Base-by-base conservation (phyloP, 495 filamentous ascomycete genomes). In the Aspergillus egyptiacus region DNA sequence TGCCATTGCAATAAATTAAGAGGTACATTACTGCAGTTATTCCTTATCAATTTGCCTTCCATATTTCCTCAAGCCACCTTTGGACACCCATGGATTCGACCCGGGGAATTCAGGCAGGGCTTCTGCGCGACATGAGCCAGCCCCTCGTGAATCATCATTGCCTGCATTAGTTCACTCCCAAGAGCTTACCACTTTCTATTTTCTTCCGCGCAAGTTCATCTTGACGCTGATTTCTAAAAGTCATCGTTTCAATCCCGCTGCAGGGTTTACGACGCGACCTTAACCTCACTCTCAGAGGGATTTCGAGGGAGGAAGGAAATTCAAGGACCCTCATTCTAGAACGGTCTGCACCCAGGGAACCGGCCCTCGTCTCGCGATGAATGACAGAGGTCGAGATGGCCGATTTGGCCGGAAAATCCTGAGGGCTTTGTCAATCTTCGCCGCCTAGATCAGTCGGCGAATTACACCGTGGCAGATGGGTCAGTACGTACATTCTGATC, bases 401-500 rank as follows among this genome's bases (percentile, higher is more conserved):
- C 46, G 48, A 49, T 50, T 53, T 50, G 47, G 14, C 24, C 39
- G 39, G 51, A 37, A 39, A 30, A 51, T 50, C 46, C 48, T 57
- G 58, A 59, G 53, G 53, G 50, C 54, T 46, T 54, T 58, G 50
- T 51, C 57, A 58, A 59, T 51, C 54, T 56, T 54, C 57, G 54
- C 53, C 56, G 46, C 54, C 59, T 67, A 47, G 69, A 66, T 67
- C 64, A 60, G 58, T n/a, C 64, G 58, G 51, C 59, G 56, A 54
- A 58, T 62, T 59, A 55, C 51, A 56, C 58, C 56, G 55, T 64
- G 56, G 64, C 65, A 64, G 67, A 64, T 59, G 53, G 51, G 71
- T 68, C 76, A 79, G 76, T 76, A 78, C 73, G 76, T 76, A 78
- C 73, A 71, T 77, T 71, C 65, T 73, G 73, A 75, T 74, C 74